Evolutionary conservation across 345 rosid species (phyloP), one percentile per base, ranked within the genome.

Genomic region (Turnera subulata): DNA sequence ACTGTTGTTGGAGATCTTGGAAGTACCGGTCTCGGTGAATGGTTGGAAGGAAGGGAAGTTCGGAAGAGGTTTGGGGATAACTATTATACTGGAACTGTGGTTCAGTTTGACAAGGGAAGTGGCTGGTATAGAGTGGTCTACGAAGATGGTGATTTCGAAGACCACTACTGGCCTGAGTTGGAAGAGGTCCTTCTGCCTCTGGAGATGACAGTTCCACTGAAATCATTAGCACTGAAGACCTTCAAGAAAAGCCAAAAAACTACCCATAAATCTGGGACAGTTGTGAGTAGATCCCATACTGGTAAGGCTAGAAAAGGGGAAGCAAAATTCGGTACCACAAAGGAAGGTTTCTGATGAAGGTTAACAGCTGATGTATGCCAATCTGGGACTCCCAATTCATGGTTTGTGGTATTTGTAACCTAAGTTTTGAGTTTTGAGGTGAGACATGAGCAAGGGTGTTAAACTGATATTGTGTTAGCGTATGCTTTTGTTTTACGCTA

Each of bases 81-180:
- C 8, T 76, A 76, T 66, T 86, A 76, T 65, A 38, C 64, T 5
- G 96, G 98, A 4, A 72, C 45, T 0, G 91, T 92, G 55, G 62
- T 43, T 16, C 76, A 70, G 75, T 88, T 78, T 55, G 93, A 92
- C 70, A 81, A 74, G 71, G 87, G 78, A 43, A 61, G 65, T 13
- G 83, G 84, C 1, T 89, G 98, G 98, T 84, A 89, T 49, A 82
- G 78, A 69, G 93, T 88, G 65, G 83, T 58, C 32, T 92, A 92
- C 47, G 93, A 84, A 62, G 98, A 92, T 59, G 96, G 91, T 0
- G 95, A 92, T 57, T 79, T 67, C 21, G 96, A 92, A 77, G 95
- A 92, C 65, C 88, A 86, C 33, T 90, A 84, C 32, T 86, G 91
- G 93, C 56, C 40, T 21, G 96, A 89, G 69, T 63, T 88, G 59